Evolutionary conservation across 208 protist species (phyloP).

Genomic region (Leishmania tarentolae): DNA sequence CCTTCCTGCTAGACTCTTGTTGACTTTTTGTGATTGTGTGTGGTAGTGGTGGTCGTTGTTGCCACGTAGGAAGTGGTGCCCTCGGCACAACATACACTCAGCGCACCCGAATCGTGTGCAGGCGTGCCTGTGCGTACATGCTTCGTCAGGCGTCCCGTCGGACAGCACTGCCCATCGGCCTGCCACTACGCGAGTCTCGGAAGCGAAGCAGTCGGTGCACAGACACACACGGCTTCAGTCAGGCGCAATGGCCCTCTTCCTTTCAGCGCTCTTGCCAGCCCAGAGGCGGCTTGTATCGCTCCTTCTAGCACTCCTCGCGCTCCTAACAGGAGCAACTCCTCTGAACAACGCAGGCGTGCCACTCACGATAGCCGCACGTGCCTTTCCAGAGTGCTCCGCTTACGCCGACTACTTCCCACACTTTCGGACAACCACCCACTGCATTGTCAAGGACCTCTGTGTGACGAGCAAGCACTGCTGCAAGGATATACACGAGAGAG

Average conservation of each 20-base stretch:
- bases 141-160: no score
- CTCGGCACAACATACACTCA: no score
- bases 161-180: no score
- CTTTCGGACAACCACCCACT: conserved; percentile 4
- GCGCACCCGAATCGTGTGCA: no score
- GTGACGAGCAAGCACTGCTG: conserved; percentile 26
- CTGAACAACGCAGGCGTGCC: neutral
- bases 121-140: no score
- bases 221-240: neutral
- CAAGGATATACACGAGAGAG: neutral
- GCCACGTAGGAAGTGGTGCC: no score
- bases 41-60: no score
- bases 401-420: conserved; percentile 23
- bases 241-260: neutral
- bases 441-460: conserved; percentile 21
- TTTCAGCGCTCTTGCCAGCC: neutral
- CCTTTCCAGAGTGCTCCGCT: conserved; percentile 4
- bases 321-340: neutral
- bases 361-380: neutral
- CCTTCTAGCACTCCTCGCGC: neutral
- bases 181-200: neutral
- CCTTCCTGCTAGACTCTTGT: neutral
- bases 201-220: neutral
- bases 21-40: no score
- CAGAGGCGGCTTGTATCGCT: neutral